Evolutionary conservation across 2,329 filamentous ascomycete species (phyloP).

Genomic region (Myriangium duriaei): DNA sequence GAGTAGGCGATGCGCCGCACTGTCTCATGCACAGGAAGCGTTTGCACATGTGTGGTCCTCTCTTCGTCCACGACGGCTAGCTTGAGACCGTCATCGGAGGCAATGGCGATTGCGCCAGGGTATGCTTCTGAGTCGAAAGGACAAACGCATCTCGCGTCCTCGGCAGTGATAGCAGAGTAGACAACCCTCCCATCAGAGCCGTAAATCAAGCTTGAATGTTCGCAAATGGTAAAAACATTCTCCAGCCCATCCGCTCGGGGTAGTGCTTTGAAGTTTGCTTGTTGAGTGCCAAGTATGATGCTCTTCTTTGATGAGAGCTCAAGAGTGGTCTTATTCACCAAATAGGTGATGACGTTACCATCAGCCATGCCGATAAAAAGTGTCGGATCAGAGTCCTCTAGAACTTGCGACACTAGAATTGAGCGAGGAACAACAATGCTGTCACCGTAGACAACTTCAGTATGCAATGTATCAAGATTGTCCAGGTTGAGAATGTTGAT

Average conservation of each 20-base stretch:
- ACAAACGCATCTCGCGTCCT: constrained; percentile 70
- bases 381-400: constrained; percentile 55
- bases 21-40: constrained; percentile 66
- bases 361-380: constrained; percentile 87
- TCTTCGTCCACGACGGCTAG: constrained; percentile 74
- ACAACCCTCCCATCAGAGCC: constrained; percentile 75
- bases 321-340: constrained; percentile 49
- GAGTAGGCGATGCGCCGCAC: constrained; percentile 82
- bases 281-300: constrained; percentile 72
- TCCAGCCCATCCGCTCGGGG: constrained; percentile 54
- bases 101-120: constrained; percentile 67
- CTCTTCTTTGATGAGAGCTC: constrained; percentile 62
- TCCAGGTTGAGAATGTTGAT: constrained; percentile 61
- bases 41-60: constrained; percentile 75
- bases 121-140: constrained; percentile 73
- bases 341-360: constrained; percentile 77
- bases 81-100: constrained; percentile 62
- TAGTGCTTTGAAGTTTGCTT: constrained; percentile 68
- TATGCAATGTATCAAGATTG: constrained; percentile 52
- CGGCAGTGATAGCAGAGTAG: constrained; percentile 86
- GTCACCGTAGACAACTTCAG: constrained; percentile 47
- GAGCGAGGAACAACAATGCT: constrained; percentile 71
- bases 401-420: constrained; percentile 64
- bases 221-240: constrained; percentile 85
- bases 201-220: constrained; percentile 90